Evolutionary conservation across 345 rosid genomes (phyloP).

Genomic region (Eucalyptus shirleyi): DNA sequence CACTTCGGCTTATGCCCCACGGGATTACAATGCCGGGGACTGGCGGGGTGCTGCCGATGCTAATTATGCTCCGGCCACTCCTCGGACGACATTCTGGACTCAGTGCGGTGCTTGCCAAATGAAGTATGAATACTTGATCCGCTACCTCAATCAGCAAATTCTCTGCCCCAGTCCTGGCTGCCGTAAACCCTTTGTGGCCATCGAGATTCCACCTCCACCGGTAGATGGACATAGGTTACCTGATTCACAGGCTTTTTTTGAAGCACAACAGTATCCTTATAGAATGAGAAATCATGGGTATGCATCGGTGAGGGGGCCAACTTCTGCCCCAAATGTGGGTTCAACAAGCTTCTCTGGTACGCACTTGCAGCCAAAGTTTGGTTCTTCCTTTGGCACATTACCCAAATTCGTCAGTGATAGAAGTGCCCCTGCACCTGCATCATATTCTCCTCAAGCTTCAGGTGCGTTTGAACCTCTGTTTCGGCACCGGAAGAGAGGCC

Average conservation of each 20-base stretch:
- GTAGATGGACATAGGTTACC: conserved; percentile 1
- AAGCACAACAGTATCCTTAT: not conserved
- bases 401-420: not conserved
- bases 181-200: conserved; percentile 19
- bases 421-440: not conserved
- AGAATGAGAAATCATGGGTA: not conserved
- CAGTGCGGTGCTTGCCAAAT: conserved; percentile 18
- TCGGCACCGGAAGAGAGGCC: conserved; percentile 6
- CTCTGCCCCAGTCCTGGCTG: conserved; percentile 25
- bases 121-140: conserved; percentile 23
- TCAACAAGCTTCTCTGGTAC: not conserved
- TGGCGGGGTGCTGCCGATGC: not conserved
- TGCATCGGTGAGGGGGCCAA: not conserved
- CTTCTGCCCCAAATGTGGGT: not conserved
- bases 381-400: not conserved
- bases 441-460: not conserved
- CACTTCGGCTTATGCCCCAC: not conserved
- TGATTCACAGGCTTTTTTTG: not conserved
- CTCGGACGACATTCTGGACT: conserved; percentile 34
- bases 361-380: not conserved
- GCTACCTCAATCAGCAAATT: conserved; percentile 11
- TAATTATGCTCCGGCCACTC: not conserved
- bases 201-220: conserved; percentile 19
- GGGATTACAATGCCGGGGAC: not conserved
- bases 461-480: not conserved